A percentile compares a stretch with the other conserved stretches of the same genome.
Evolutionary conservation across 148 eudicot genomes (phyloP).

Genomic region (Beta vulgaris): DNA sequence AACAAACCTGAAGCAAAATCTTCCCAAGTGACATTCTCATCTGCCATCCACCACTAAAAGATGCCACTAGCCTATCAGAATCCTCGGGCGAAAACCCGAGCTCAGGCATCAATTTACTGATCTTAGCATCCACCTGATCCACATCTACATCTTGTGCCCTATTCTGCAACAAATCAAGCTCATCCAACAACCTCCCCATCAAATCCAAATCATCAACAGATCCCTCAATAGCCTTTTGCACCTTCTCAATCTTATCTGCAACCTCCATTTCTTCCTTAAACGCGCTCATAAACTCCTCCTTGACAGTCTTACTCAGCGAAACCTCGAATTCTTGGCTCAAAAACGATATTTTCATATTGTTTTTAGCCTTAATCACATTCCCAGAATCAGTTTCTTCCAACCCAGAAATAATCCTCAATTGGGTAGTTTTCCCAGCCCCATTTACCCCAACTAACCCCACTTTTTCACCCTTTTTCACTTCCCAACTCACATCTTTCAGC

Average conservation of each 20-base stretch:
- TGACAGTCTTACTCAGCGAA: slow-evolving; percentile 65
- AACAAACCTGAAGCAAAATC: slow-evolving; percentile 84
- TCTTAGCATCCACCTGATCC: slow-evolving; percentile 78
- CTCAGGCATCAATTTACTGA: slow-evolving; percentile 86
- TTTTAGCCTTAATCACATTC: slow-evolving; percentile 80
- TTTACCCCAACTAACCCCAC: slow-evolving; percentile 95
- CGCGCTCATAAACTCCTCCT: slow-evolving; percentile 85
- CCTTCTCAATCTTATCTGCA: slow-evolving; percentile 69
- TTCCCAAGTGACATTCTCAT: slow-evolving; percentile 99
- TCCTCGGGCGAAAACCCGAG: slow-evolving; percentile 87
- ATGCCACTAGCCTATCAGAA: slow-evolving; percentile 87
- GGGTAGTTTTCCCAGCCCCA: slow-evolving; percentile 98
- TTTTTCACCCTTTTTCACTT: slow-evolving; percentile 91
- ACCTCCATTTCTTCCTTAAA: slow-evolving; percentile 93
- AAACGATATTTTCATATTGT: slow-evolving; percentile 81
- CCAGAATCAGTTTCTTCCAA: slow-evolving; percentile 88
- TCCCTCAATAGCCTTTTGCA: slow-evolving; percentile 85
- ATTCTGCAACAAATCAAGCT: slow-evolving; percentile 88
- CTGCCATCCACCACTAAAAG: slow-evolving; percentile 99
- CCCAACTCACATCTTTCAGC: slow-evolving; percentile 82
- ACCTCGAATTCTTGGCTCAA: slow-evolving; percentile 98
- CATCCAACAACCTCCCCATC: slow-evolving; percentile 97
- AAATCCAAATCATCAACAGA: slow-evolving; percentile 86
- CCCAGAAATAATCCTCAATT: slow-evolving; percentile 86
- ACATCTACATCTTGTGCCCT: slow-evolving; percentile 74